Base-by-base conservation (phyloP, 2,329 filamentous ascomycete genomes). In the Penicillium sp. region DNA sequence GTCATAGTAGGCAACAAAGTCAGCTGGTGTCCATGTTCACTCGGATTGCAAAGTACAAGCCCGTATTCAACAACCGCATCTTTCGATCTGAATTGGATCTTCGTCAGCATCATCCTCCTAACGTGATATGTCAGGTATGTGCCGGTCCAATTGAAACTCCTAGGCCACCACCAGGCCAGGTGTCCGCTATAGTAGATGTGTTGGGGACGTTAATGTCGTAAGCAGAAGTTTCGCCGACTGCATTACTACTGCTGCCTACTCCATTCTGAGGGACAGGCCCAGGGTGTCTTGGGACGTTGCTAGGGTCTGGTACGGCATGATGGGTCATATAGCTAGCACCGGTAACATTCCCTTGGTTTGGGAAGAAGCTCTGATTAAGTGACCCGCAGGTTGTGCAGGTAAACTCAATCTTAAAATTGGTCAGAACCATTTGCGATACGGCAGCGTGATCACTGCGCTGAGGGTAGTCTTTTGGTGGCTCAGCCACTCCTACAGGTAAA, bases 361-460 rank as follows among this genome's bases (percentile, higher is more conserved):
- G 68, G 23, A 73, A 69, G 50, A 73, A 73, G 55, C 70, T 70
- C 48, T 74, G 70, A 43, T 74, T 74, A 32, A 73, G 46, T 34
- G 69, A 64, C 23, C 72, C 72, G 41, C 72, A 74, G 2, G 69
- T 66, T 7, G 69, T 71, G 47, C 72, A 74, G 7, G 70, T 70
- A 26, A 74, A 74, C 42, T 74, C 72, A 38, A 74, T 72, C 53
- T 73, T 74, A 53, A 74, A 73, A 38, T 72, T 70, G 9, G 70
- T 68, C 6, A 73, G 59, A 29, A 70, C 59, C 41, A 71, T 57
- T 39, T 71, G 69, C 9, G 70, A 55, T 14, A 64, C 61, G 9
- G 58, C 56, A 38, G 62, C 55, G 47, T 70, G 68, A 18, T 66
- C 63, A 50, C 46, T 52, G n/a, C 60, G 57, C 14, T 59, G 56